Conservation (phyloP, 208 protist genomes). For the Trypanosoma rangeli region DNA sequence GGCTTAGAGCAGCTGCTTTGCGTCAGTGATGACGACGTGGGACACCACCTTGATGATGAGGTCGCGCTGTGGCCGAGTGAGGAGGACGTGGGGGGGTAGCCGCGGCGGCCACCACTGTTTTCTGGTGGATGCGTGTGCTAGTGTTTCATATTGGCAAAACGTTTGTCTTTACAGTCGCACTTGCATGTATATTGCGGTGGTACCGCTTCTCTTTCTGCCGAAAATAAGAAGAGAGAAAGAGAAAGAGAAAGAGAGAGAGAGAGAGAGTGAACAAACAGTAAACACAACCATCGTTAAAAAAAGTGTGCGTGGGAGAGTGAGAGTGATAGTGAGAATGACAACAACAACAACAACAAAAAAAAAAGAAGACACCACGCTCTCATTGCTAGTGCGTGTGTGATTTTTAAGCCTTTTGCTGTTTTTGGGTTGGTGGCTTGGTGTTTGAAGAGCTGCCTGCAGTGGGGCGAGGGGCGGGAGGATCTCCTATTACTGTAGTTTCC, state of each 20-base stretch:
- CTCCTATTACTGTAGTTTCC: not conserved
- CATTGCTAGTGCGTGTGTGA: too few species aligned
- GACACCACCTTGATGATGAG: not conserved
- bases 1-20: conserved; percentile 14
- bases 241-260: too few species aligned
- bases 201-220: not conserved
- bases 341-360: too few species aligned
- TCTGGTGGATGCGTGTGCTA: not conserved
- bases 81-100: not conserved
- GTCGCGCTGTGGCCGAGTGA: conserved; percentile 21
- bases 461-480: too few species aligned
- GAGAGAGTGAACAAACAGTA: too few species aligned
- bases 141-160: not conserved
- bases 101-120: too few species aligned
- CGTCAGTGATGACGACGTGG: not conserved
- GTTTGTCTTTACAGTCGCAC: not conserved
- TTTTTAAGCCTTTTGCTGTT: not conserved
- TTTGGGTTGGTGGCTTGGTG: not conserved
- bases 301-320: too few species aligned
- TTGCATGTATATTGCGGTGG: not conserved
- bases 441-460: not conserved
- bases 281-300: too few species aligned
- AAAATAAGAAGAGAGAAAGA: too few species aligned
- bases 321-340: not conserved
- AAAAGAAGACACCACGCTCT: too few species aligned